A percentile compares a stretch with the other conserved stretches of the same genome.
phyloP scores from a whole-genome alignment of 2,329 filamentous ascomycete genomes.

The Pseudogymnoascus sp. region DNA sequence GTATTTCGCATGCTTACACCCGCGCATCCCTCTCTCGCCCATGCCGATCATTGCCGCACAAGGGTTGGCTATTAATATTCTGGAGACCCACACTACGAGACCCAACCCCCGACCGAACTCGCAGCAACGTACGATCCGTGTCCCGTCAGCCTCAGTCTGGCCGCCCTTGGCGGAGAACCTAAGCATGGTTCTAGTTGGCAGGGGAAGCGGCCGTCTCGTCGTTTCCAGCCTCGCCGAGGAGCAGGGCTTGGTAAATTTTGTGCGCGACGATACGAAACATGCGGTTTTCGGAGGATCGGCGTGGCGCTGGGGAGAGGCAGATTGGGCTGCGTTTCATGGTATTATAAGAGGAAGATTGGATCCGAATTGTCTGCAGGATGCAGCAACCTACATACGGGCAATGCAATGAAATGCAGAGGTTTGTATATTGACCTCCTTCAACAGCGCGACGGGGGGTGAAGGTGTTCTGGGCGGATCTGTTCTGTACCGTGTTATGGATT shows the following conservation, averaged over 20 bases:
- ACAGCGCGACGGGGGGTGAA: background rate
- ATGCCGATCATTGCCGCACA: background rate
- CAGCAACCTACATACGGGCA: background rate
- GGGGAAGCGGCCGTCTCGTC: background rate
- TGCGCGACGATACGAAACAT: background rate
- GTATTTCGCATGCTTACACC: background rate
- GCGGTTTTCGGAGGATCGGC: background rate
- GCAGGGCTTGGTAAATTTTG: background rate
- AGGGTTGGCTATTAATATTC: background rate
- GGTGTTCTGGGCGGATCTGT: background rate
- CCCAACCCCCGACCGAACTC: background rate
- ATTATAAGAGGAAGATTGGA: constrained; percentile 3
- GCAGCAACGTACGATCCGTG: constrained; percentile 1
- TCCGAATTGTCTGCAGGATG: background rate
- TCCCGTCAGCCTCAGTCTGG: constrained; percentile 7
- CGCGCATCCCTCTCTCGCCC: background rate
- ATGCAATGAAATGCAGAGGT: background rate
- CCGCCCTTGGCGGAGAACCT: background rate
- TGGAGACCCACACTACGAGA: background rate
- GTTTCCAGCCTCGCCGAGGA: background rate
- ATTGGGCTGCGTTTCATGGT: background rate
- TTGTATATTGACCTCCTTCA: background rate
- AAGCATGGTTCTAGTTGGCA: background rate
- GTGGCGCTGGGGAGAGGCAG: background rate
- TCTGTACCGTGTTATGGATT: background rate